phyloP scores from a whole-genome alignment of 805 yeast species.

The Wickerhamiella brachini region DNA sequence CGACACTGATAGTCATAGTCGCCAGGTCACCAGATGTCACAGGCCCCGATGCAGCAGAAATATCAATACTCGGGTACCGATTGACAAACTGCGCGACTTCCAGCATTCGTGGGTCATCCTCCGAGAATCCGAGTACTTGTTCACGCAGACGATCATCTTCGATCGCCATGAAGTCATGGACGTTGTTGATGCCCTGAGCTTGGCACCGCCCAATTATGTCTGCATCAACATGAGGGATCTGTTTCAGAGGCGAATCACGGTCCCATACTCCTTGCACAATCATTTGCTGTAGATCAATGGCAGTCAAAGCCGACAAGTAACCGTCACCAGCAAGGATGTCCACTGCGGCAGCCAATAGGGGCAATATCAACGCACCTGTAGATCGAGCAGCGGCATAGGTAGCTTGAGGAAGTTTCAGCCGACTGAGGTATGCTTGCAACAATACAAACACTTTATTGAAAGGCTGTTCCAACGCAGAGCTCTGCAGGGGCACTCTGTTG shows the following conservation, averaged over 20 bases:
- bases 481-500: background rate
- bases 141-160: slow-evolving; percentile 58
- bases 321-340: slow-evolving; percentile 77
- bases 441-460: slow-evolving; percentile 39
- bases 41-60: slow-evolving; percentile 32
- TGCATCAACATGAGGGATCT: slow-evolving; percentile 54
- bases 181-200: slow-evolving; percentile 44
- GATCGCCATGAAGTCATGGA: slow-evolving; percentile 60
- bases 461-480: background rate
- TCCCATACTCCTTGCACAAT: slow-evolving; percentile 78
- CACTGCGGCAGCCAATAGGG: slow-evolving; percentile 49
- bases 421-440: slow-evolving; percentile 68
- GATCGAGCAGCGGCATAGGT: slow-evolving; percentile 40
- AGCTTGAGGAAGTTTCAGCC: slow-evolving; percentile 50
- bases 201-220: slow-evolving; percentile 41
- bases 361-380: slow-evolving; percentile 37
- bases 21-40: slow-evolving; percentile 37
- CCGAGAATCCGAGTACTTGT: slow-evolving; percentile 42
- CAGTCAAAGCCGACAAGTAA: slow-evolving; percentile 55
- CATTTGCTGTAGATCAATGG: slow-evolving; percentile 85
- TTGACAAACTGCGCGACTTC: slow-evolving; percentile 81
- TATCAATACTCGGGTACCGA: slow-evolving; percentile 73
- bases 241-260: slow-evolving; percentile 61
- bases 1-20: slow-evolving; percentile 27
- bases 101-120: slow-evolving; percentile 30